Conservation (phyloP, 352 stramenopile genomes). For the Globisporangium sylvaticum region DNA sequence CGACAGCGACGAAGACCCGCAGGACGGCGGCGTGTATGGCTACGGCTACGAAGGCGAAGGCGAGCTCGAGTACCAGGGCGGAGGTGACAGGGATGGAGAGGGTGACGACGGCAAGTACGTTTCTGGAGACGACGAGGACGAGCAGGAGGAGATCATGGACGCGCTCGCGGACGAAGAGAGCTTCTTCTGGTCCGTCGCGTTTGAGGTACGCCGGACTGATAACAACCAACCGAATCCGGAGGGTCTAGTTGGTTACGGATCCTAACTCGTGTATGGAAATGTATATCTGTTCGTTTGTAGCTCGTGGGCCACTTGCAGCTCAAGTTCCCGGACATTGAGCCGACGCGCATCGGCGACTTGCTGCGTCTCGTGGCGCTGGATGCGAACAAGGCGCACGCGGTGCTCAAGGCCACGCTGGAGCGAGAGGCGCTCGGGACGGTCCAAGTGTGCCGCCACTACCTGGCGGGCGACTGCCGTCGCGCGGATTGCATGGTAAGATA, state of each 20-base stretch:
- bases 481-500: conserved; percentile 75
- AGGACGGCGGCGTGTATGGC: conserved; percentile 2
- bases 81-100: neutral
- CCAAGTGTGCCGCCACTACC: conserved; percentile 81
- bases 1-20: conserved; percentile 7
- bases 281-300: conserved; percentile 18
- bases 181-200: conserved; percentile 86
- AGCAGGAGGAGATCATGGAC: conserved; percentile 16
- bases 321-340: conserved; percentile 80
- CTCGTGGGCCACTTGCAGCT: conserved; percentile 77
- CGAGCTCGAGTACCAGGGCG: neutral
- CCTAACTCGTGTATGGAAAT: conserved; percentile 8
- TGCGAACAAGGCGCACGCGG: conserved; percentile 65
- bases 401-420: conserved; percentile 74
- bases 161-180: conserved; percentile 66
- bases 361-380: conserved; percentile 72
- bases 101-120: neutral
- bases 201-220: conserved; percentile 48
- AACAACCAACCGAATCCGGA: neutral
- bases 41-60: conserved; percentile 6
- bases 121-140: conserved; percentile 2
- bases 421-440: conserved; percentile 57
- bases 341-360: conserved; percentile 67
- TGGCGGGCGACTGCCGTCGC: conserved; percentile 75
- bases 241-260: neutral